Evolutionary conservation across 2,329 filamentous ascomycete genomes (phyloP), one percentile per base, ranked within the genome.

Genomic region (Venturia pyrina): DNA sequence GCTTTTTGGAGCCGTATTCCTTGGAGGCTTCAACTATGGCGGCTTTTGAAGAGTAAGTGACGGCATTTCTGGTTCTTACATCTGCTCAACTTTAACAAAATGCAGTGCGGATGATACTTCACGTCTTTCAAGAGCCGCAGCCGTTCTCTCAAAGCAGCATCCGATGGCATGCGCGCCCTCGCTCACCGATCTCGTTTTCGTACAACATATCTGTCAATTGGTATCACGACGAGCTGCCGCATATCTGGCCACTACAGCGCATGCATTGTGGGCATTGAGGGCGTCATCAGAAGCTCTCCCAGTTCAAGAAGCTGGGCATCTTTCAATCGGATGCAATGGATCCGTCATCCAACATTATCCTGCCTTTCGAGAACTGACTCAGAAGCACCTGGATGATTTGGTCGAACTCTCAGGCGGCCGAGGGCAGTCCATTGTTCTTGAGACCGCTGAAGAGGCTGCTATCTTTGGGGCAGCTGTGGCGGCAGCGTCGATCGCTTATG

Each of bases 311-410:
- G 48, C 66, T 6, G 66, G 50, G 21, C n/a, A 37, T 32, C 74
- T 80, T 64, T 78, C 78, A 50, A 79, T 93, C n/a, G 88, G 88
- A 3, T 93, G 88, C 76, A 92, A 91, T 72, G 90, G 90, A 57
- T 89, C 87, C 37, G 89, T 93, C 62, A 87, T 93, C 63, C 89
- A 93, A 75, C 87, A 88, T 70, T 93, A 93, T 72, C 89, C 90
- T 0, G 78, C 80, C 8, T 93, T 91, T 74, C 79, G 83, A 28
- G 76, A 75, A 41, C 80, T 78, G 53, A 87, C 87, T 71, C 89
- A 93, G 73, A 73, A 73, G 6, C 86, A 86, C 70, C 76, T 93
- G 60, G 80, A 91, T 70, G 77, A 80, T 48, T 77, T 93, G 10
- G 81, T 70, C 62, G 75, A 69, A 66, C 73, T 71, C 70, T 61